Percentiles rank a stretch among this genome's conserved stretches.
phyloP scores from a whole-genome alignment of 2,329 filamentous ascomycete species.

The Alternaria ventricosa region DNA sequence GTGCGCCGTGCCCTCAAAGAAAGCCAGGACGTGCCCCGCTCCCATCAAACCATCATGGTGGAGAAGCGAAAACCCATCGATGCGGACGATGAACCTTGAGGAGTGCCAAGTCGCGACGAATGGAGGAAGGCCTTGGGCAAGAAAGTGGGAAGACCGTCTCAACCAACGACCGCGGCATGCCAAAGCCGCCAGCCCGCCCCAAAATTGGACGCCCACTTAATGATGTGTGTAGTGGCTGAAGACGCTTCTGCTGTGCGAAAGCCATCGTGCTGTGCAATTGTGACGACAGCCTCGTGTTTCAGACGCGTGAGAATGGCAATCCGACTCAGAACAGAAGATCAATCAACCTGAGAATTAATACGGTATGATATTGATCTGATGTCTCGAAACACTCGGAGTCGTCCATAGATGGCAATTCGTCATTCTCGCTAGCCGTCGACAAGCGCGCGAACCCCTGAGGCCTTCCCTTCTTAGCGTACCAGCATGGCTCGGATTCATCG shows the following conservation, averaged over 20 bases:
- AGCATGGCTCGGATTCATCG: conserved; percentile 5
- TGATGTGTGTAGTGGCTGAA: not conserved
- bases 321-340: not conserved
- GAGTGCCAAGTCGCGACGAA: conserved; percentile 15
- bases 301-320: not conserved
- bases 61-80: conserved; percentile 21
- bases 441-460: not conserved
- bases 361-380: not conserved
- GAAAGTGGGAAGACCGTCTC: conserved; percentile 6
- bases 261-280: not conserved
- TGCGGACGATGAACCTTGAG: not conserved
- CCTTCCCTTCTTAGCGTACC: conserved; percentile 4
- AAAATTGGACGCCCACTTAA: conserved; percentile 8
- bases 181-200: conserved; percentile 3
- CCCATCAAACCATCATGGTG: conserved; percentile 29
- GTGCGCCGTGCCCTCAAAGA: conserved; percentile 30
- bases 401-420: not conserved
- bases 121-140: conserved; percentile 17
- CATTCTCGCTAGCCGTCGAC: not conserved
- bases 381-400: conserved; percentile 13
- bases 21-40: conserved; percentile 18
- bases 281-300: not conserved
- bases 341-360: not conserved
- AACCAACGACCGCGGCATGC: conserved; percentile 8
- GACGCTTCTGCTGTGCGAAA: not conserved